These are phyloP conservation scores for Falciphora oryzae DNA, from an alignment of 2,329 filamentous ascomycete genomes.

Conservation along the genomic window DNA sequence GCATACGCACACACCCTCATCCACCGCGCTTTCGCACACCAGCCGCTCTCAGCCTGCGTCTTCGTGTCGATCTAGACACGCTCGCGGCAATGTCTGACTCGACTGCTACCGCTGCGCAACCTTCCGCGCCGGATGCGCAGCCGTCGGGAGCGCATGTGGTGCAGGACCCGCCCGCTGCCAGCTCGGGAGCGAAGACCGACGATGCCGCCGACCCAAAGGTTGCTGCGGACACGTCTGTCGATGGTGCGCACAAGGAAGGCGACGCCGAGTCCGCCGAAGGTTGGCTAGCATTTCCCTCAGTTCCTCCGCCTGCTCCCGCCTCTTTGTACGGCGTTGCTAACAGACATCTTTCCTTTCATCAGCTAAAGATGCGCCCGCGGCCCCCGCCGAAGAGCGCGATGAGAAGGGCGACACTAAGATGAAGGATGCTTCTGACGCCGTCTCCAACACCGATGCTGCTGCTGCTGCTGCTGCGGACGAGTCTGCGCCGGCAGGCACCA, in stretches of 20 bases:
- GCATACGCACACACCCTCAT: background rate
- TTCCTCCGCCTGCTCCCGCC: background rate
- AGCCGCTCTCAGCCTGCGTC: background rate
- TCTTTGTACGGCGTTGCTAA: conserved; percentile 9
- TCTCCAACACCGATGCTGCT: conserved; percentile 16
- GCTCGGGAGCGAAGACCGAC: conserved; percentile 12
- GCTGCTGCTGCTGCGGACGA: conserved; percentile 8
- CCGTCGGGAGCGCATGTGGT: background rate
- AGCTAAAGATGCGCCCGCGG: conserved; percentile 18
- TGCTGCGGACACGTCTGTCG: background rate
- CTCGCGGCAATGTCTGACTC: conserved; percentile 3
- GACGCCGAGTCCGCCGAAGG: conserved; percentile 15
- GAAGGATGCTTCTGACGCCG: conserved; percentile 58
- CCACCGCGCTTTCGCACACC: too few relatives aligned
- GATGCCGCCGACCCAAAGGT: conserved; percentile 9
- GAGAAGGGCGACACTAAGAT: conserved; percentile 53
- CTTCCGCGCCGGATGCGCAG: background rate
- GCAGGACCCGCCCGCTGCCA: conserved; percentile 11
- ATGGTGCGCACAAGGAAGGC: background rate
- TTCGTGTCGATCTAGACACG: background rate
- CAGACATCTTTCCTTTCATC: background rate
- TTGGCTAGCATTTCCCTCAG: background rate
- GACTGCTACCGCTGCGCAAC: background rate
- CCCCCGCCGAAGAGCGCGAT: conserved; percentile 23
- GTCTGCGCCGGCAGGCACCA: too few relatives aligned